Base-by-base conservation (phyloP, 2,329 filamentous ascomycete species). In the Alternaria arborescens region DNA sequence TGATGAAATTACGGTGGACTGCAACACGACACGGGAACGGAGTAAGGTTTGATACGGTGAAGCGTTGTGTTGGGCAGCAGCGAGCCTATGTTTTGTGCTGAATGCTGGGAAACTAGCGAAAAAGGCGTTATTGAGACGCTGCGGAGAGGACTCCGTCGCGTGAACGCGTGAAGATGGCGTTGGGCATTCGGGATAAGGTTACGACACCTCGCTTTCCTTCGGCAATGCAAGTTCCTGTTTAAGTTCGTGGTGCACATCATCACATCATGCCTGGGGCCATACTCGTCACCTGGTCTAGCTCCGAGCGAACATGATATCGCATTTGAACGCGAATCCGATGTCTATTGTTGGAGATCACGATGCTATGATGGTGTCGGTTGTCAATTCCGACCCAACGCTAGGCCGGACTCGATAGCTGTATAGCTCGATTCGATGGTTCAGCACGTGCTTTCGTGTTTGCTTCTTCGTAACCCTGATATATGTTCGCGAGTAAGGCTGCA, bases 61-160 rank as follows among this genome's bases (percentile, higher is more conserved):
- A 32, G 56, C 43, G 36, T 42, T 16, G 46, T 28, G 51, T 58
- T 58, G 51, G 56, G 51, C 56, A 34, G 43, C 51, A 28, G 22
- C 40, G 18, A 34, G 28, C 40, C 20, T 43, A 38, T 48, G 28
- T 26, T 10, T 34, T 36, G 34, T 20, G 18, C 20, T 36, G 43
- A 38, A 50, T n/a, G 46, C 32, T 41, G 26, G 36, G 36, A 28
- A 44, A 26, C 40, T 28, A 46, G 51, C 46, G 32, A 12, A 30
- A 46, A 24, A 24, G 18, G 24, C 38, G n/a, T 41, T 30, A 34
- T 22, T 36, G 12, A 32, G 42, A 16, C 28, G 32, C 12, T 42
- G 32, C 56, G 51, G 56, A 48, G 51, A 42, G 28, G 36, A 14
- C 56, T 55, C 56, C 51, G 56, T 38, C 38, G 46, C 43, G 32